Percentiles rank a stretch among this genome's conserved stretches.
These are phyloP conservation scores for Paracorniculantispora psalliotae DNA, from an alignment of 2,329 filamentous ascomycete genomes.

Conservation along the genomic window DNA sequence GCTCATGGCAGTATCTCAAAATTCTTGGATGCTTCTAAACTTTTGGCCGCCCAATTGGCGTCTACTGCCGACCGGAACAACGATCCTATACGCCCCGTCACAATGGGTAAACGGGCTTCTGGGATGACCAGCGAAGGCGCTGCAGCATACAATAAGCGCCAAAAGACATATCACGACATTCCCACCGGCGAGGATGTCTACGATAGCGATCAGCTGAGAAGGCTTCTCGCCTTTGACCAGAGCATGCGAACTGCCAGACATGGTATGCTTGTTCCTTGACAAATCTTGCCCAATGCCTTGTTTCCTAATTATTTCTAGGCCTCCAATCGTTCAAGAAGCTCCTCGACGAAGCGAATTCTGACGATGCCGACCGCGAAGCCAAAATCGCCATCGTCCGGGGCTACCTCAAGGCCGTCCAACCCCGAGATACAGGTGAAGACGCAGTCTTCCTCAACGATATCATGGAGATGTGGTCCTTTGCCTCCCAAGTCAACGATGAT, in stretches of 20 bases:
- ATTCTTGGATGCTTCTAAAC: slow-evolving; percentile 22
- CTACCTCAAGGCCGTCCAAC: slow-evolving; percentile 57
- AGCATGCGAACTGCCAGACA: slow-evolving; percentile 63
- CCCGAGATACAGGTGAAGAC: slow-evolving; percentile 38
- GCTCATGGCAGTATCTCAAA: slow-evolving; percentile 32
- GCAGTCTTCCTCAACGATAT: slow-evolving; percentile 69
- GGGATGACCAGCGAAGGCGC: slow-evolving; percentile 33
- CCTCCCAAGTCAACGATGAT: slow-evolving; percentile 73
- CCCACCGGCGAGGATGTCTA: slow-evolving; percentile 58
- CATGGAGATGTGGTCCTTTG: slow-evolving; percentile 84
- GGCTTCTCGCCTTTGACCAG: slow-evolving; percentile 66
- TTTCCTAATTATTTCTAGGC: slow-evolving; percentile 35
- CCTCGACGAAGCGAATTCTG: slow-evolving; percentile 59
- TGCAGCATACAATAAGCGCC: slow-evolving; percentile 45
- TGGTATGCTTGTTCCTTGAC: slow-evolving; percentile 36
- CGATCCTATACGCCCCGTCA: neutral
- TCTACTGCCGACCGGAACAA: neutral
- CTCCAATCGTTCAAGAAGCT: slow-evolving; percentile 66
- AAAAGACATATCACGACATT: slow-evolving; percentile 51
- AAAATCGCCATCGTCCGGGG: slow-evolving; percentile 59
- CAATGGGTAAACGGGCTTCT: slow-evolving; percentile 43
- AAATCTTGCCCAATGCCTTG: neutral
- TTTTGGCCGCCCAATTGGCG: slow-evolving; percentile 2
- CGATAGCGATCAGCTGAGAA: slow-evolving; percentile 61
- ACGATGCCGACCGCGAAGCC: slow-evolving; percentile 35